A percentile compares a stretch with the other conserved stretches of the same genome.
Evolutionary conservation across 805 yeast genomes (phyloP).

Genomic region (Yarrowia sp.): DNA sequence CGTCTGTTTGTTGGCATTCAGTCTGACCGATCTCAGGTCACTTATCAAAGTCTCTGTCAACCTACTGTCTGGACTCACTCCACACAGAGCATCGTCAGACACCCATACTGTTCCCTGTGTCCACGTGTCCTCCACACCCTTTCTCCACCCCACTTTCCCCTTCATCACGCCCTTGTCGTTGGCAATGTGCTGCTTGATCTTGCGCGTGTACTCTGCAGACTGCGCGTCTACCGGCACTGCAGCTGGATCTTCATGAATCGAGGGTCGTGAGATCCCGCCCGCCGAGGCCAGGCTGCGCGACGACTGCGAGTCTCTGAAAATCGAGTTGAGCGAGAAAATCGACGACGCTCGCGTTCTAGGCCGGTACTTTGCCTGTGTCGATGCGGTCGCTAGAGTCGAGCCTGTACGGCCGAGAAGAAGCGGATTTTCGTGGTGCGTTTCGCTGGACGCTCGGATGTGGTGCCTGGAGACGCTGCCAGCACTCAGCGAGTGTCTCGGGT

Average conservation of each 20-base stretch:
- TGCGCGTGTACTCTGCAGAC: constrained; percentile 7
- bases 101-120: constrained; percentile 8
- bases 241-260: constrained; percentile 10
- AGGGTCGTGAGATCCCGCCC: background rate
- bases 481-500: background rate
- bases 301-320: constrained; percentile 19
- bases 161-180: background rate
- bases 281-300: background rate
- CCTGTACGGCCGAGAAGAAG: background rate
- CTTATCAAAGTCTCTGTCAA: background rate
- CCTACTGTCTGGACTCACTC: background rate
- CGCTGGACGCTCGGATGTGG: background rate
- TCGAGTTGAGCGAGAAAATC: constrained; percentile 19
- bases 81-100: background rate
- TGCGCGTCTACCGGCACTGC: constrained; percentile 13
- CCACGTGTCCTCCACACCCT: background rate
- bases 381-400: background rate
- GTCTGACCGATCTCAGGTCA: background rate
- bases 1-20: constrained; percentile 11
- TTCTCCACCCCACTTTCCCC: background rate
- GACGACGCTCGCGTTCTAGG: constrained; percentile 6
- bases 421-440: background rate
- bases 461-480: background rate
- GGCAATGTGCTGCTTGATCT: constrained; percentile 6
- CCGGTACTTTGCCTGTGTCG: constrained; percentile 7